phyloP scores from a whole-genome alignment of 371 early-diverging fungal species.

The Mortierella sp. region DNA sequence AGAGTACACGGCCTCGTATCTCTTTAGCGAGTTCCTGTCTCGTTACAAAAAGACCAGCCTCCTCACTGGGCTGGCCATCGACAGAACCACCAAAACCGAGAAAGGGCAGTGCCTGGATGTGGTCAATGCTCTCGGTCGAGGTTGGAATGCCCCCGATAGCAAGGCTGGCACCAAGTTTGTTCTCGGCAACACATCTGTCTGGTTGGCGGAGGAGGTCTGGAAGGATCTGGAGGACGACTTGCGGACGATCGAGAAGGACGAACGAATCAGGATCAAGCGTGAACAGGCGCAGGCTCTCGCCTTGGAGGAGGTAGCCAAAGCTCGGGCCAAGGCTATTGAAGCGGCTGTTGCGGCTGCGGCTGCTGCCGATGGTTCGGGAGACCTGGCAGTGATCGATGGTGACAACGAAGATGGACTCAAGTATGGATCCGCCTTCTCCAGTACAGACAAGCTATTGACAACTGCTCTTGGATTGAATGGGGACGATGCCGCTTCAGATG shows the following conservation, averaged over 20 bases:
- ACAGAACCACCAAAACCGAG: constrained; percentile 38
- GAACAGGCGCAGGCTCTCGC: constrained; percentile 52
- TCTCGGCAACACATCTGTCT: constrained; percentile 75
- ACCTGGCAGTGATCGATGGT: constrained; percentile 46
- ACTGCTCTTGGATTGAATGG: neutral
- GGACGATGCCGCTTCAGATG: constrained; percentile 36
- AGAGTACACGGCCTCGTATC: constrained; percentile 75
- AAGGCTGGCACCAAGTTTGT: constrained; percentile 38
- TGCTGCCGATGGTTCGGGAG: constrained; percentile 46
- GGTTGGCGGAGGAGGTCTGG: constrained; percentile 81
- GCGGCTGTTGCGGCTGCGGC: constrained; percentile 42
- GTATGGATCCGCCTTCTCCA: constrained; percentile 23
- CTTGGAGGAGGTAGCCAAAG: constrained; percentile 60
- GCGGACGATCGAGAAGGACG: constrained; percentile 79
- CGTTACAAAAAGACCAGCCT: constrained; percentile 65
- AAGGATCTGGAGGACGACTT: constrained; percentile 84
- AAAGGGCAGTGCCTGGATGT: constrained; percentile 40
- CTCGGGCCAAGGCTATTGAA: constrained; percentile 55
- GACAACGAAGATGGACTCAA: constrained; percentile 37
- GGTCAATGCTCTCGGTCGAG: constrained; percentile 34
- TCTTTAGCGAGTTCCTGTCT: constrained; percentile 72
- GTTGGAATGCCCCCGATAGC: constrained; percentile 51
- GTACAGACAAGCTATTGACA: constrained; percentile 34
- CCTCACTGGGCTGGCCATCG: constrained; percentile 18
- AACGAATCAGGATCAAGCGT: constrained; percentile 64